Evolutionary conservation across 495 filamentous ascomycete species (phyloP), one percentile per base, ranked within the genome.

Genomic region (Delitschia confertaspora): DNA sequence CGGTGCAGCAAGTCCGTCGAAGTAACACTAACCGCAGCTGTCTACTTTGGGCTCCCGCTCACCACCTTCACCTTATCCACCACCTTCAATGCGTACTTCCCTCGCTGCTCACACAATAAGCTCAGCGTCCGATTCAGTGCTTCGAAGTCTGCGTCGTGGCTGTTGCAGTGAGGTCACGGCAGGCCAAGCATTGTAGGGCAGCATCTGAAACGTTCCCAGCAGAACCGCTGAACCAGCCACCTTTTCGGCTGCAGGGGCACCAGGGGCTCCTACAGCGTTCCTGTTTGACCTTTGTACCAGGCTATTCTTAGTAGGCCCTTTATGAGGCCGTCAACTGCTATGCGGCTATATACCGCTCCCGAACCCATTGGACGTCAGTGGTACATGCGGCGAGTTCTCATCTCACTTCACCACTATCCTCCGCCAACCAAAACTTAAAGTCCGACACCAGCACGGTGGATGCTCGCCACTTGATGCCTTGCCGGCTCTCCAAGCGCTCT

Each of bases 181-280:
- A 32, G 34, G 47, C 47, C 46, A 55, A 50, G 47, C 46, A 16
- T 45, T 46, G 47, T 56, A 56, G 53, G 53, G 53, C 53, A 51
- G 26, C 47, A 41, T 47, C 38, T 52, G 47, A 52, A 56, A 56
- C 47, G 14, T 22, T 19, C 7, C 16, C 13, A 24, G 33, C 42
- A 40, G 33, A 45, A 48, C 38, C 43, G 38, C 50, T 49, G 44
- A 45, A 39, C 38, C 38, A 48, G 43, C 38, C 49, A 35, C 25
- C 17, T 33, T 22, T 34, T 38, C 39, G 29, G 3, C 46, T 55
- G 34, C 52, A 51, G 47, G 47, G 42, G 32, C 43, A 8, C 11
- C 8, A 10, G 25, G 34, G 7, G 20, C 30, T 25, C 45, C 33
- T 45, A 9, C 16, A 32, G 34, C 9, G 20, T 33, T 25, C 45